phyloP scores from a whole-genome alignment of 345 rosid species.

The Tarenaya hassleriana region DNA sequence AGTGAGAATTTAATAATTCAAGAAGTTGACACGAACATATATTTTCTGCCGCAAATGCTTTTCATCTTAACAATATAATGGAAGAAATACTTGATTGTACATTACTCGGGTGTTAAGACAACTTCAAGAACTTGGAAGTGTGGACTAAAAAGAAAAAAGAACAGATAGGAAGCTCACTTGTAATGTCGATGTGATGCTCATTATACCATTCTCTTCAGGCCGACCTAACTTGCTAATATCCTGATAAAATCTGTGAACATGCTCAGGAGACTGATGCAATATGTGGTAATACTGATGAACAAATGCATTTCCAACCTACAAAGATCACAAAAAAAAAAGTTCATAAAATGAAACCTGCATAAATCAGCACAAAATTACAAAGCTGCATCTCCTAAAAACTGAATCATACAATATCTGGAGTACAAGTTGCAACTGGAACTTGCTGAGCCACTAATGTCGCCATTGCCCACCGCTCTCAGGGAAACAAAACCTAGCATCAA shows the following conservation, averaged over 20 bases:
- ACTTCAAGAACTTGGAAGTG: neutral
- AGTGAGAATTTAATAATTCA: no score
- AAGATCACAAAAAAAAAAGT: slow-evolving; percentile 4
- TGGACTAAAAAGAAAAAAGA: slow-evolving; percentile 4
- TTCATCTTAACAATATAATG: neutral
- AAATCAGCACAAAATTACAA: neutral
- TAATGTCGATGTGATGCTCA: slow-evolving; percentile 79
- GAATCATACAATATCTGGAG: slow-evolving; percentile 42
- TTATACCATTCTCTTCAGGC: slow-evolving; percentile 57
- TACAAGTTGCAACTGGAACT: slow-evolving; percentile 33
- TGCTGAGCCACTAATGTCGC: slow-evolving; percentile 43
- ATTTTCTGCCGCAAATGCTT: no score
- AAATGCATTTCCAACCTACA: slow-evolving; percentile 89
- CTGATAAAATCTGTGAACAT: slow-evolving; percentile 90
- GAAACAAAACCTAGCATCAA: slow-evolving; percentile 17
- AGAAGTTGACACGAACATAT: neutral
- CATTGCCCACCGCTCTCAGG: slow-evolving; percentile 31
- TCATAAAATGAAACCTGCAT: neutral
- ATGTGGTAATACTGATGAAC: slow-evolving; percentile 92
- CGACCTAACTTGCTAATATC: slow-evolving; percentile 92
- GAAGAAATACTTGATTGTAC: neutral
- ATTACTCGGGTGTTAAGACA: neutral
- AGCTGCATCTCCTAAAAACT: slow-evolving; percentile 1
- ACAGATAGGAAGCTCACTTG: slow-evolving; percentile 39
- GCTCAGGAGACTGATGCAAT: slow-evolving; percentile 80